Base-by-base conservation (phyloP, 2,329 filamentous ascomycete genomes). In the Huntiella decipiens region DNA sequence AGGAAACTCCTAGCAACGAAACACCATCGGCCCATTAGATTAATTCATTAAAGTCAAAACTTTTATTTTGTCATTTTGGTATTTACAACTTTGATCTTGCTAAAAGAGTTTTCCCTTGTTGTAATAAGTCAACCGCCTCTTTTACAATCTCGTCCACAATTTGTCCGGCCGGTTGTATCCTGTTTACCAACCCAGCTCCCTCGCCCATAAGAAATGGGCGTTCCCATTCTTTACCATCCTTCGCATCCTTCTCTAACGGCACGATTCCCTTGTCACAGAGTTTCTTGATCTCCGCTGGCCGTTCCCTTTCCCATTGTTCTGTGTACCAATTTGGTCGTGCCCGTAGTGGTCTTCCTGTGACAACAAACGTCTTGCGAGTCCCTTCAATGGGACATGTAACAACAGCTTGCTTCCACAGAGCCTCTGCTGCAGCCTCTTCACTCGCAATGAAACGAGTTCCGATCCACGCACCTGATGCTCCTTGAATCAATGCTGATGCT, bases 141-240 rank as follows among this genome's bases (percentile, higher is more conserved):
- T 64, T 63, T 7, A 94, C 82, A 85, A 96, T 95, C 53, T 92
- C 85, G 50, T 77, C 72, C n/a, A 96, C 77, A 64, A 96, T 94
- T 52, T 79, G 71, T 40, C 66, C 72, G 0, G 88, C 88, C 0
- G 87, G 85, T 66, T 91, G 77, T 50, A 95, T 74, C 53, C 79
- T 75, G 32, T 65, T 61, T 48, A 95, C 82, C 1, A 78, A 71
- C 1, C 82, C 87, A 1, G 85, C 82, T 6, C 95, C 87, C 64
- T 94, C 85, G 1, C 88, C 88, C 88, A 95, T 95, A 56, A 95
- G 59, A 61, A 88, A 86, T 10, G 88, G 88, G 47, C 82, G 66
- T 56, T 95, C 88, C 10, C 93, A 66, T 36, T 94, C 85, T 46
- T 77, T 79, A 1, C 80, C 82, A 46, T 85, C 70, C 43, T 93